phyloP scores from a whole-genome alignment of 1,139 yeast species.

The Saccharomycopsis phalli region DNA sequence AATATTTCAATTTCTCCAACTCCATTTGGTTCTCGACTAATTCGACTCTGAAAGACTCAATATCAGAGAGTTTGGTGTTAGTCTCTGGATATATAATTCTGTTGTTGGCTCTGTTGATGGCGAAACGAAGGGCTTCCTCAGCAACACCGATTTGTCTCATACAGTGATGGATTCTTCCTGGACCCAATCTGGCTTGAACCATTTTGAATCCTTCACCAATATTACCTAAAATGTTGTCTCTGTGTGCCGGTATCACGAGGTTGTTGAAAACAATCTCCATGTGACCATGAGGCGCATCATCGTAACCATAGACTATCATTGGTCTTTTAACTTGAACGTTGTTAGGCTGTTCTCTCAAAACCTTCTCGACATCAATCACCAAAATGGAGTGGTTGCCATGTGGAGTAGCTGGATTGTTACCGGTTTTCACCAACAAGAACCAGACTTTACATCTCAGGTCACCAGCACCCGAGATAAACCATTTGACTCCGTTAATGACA shows the following conservation, averaged over 20 bases:
- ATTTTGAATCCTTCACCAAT: conserved; percentile 60
- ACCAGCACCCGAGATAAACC: conserved; percentile 75
- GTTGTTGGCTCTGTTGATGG: conserved; percentile 46
- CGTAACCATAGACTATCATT: conserved; percentile 51
- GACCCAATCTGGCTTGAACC: conserved; percentile 63
- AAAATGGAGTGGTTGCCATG: conserved; percentile 55
- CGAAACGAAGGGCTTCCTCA: conserved; percentile 47
- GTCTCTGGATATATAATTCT: conserved; percentile 32
- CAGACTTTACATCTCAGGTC: conserved; percentile 57
- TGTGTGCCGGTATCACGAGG: conserved; percentile 40
- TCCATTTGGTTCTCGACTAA: conserved; percentile 51
- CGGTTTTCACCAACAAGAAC: conserved; percentile 62
- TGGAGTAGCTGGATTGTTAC: conserved; percentile 29
- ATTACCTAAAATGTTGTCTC: conserved; percentile 32
- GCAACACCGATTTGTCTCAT: conserved; percentile 65
- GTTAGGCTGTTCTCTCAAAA: conserved; percentile 38
- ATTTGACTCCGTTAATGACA: conserved; percentile 56
- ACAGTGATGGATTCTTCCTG: conserved; percentile 70
- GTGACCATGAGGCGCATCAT: conserved; percentile 72
- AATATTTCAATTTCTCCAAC: conserved; percentile 46
- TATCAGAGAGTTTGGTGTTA: conserved; percentile 7
- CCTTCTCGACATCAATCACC: conserved; percentile 46
- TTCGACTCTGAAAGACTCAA: conserved; percentile 39
- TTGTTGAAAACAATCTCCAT: conserved; percentile 50
- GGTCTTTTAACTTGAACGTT: conserved; percentile 46